These are phyloP conservation scores for Quercus lobata DNA, from an alignment of 331 rosid species.

Conservation along the genomic window DNA sequence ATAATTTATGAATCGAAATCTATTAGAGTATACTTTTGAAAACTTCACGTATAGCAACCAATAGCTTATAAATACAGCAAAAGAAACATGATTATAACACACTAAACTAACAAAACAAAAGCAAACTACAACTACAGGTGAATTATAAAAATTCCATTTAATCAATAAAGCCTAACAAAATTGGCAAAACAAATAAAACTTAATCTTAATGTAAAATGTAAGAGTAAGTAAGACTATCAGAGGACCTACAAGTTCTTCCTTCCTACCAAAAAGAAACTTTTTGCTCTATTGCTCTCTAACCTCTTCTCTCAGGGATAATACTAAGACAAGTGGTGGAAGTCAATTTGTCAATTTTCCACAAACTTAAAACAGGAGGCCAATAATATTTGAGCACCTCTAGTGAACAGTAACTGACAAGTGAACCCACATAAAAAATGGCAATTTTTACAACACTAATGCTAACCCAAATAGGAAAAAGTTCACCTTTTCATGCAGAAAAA, in stretches of 20 bases:
- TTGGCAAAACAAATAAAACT: neutral
- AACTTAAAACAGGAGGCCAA: no score
- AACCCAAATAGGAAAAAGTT: conserved; percentile 1
- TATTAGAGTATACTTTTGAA: neutral
- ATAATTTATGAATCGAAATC: neutral
- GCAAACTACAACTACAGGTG: neutral
- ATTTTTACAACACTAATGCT: neutral
- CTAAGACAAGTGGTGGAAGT: no score
- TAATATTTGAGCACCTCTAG: no score
- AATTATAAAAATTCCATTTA: conserved; percentile 1
- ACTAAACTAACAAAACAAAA: conserved; percentile 7
- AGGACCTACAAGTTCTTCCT: conserved; percentile 3
- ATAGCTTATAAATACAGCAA: neutral
- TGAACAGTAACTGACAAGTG: no score
- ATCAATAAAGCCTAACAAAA: neutral
- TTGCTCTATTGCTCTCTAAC: no score
- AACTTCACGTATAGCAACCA: neutral
- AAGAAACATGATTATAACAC: conserved; percentile 1
- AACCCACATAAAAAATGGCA: no score
- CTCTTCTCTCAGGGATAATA: no score
- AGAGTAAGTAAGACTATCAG: neutral
- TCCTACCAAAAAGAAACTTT: neutral
- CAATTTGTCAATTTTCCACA: no score
- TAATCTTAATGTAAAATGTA: neutral
- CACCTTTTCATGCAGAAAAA: conserved; percentile 2